phyloP scores from a whole-genome alignment of 1,139 yeast genomes.

The Pichia sp. region DNA sequence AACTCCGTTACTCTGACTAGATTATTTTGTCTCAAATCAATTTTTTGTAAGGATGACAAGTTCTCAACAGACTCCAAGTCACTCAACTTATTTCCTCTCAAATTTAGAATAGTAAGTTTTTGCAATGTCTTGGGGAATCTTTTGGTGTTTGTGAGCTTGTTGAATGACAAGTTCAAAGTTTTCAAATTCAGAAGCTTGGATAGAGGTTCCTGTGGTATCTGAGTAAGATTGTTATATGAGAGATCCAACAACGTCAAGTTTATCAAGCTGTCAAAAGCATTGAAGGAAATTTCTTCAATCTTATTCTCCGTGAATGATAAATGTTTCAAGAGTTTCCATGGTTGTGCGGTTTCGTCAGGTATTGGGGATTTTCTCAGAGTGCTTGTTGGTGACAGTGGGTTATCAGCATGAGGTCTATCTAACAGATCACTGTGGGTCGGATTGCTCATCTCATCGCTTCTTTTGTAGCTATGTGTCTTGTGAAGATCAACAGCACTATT shows the following conservation, averaged over 20 bases:
- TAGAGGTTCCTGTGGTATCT: conserved; percentile 45
- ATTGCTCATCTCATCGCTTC: too few relatives aligned
- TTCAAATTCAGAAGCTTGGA: conserved; percentile 41
- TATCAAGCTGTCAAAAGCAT: conserved; percentile 41
- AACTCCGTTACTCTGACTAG: conserved; percentile 31
- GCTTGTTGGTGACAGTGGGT: too few relatives aligned
- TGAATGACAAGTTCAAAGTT: conserved; percentile 51
- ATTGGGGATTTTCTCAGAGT: too few relatives aligned
- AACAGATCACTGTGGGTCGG: too few relatives aligned
- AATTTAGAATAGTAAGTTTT: conserved; percentile 42
- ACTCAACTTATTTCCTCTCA: conserved; percentile 45
- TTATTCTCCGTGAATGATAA: conserved; percentile 52
- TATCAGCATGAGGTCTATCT: too few relatives aligned
- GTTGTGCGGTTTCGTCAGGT: too few relatives aligned
- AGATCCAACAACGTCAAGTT: conserved; percentile 51
- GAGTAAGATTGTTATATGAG: conserved; percentile 45
- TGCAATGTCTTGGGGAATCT: conserved; percentile 35
- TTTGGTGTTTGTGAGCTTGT: conserved; percentile 36
- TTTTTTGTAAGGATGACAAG: conserved; percentile 39
- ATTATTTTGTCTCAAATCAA: conserved; percentile 51
- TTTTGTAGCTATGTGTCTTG: too few relatives aligned
- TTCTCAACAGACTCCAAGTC: conserved; percentile 44
- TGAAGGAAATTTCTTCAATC: conserved; percentile 38
- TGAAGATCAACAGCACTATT: conserved; percentile 1
- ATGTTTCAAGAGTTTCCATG: conserved; percentile 51